Base-by-base conservation (phyloP, 2,329 filamentous ascomycete genomes). In the Aureobasidium subglaciale region DNA sequence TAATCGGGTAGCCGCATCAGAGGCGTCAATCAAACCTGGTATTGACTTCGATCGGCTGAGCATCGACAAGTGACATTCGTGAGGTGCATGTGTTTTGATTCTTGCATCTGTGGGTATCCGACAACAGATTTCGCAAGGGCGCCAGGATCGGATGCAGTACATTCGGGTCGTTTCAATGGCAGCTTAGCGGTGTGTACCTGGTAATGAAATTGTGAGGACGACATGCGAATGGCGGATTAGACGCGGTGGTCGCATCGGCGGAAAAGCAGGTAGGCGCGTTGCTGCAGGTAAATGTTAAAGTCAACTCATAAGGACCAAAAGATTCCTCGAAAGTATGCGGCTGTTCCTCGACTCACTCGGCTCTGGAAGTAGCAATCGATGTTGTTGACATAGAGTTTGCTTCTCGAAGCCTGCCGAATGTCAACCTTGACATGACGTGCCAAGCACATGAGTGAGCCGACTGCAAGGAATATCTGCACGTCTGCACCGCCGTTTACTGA, bases 321-420 rank as follows among this genome's bases (percentile, higher is more conserved):
- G 5, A n/a, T 20, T 4, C 15, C 5, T n/a, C 2, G 16, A 20
- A 9, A 7, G 6, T 4, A n/a, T 45, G 25, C 16, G 15, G 27
- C 9, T 13, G 10, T 20, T 16, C 18, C 27, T 24, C 10, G 15
- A n/a, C 13, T 45, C 15, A 5, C 13, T 30, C 20, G 16, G 29
- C 13, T 35, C 13, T 27, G 15, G n/a, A 18, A 6, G 45, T 3
- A 49, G 8, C 9, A 4, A 40, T 27, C 48, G 4, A 25, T 52
- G 48, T 52, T 37, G 48, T 52, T 52, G 34, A 52, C 8, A 30
- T 52, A 52, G 25, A 30, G 48, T 52, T 52, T 52, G 35, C 30
- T 37, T 49, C 32, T 49, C 45, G 48, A 52, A 52, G n/a, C 48
- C 35, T 40, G 34, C 48, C 6, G 30, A 24, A 40, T 22, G 16